Percentiles rank a stretch among this genome's conserved stretches.
These are phyloP conservation scores for Lotus japonicus DNA, from an alignment of 306 rosid genomes.

Conservation along the genomic window DNA sequence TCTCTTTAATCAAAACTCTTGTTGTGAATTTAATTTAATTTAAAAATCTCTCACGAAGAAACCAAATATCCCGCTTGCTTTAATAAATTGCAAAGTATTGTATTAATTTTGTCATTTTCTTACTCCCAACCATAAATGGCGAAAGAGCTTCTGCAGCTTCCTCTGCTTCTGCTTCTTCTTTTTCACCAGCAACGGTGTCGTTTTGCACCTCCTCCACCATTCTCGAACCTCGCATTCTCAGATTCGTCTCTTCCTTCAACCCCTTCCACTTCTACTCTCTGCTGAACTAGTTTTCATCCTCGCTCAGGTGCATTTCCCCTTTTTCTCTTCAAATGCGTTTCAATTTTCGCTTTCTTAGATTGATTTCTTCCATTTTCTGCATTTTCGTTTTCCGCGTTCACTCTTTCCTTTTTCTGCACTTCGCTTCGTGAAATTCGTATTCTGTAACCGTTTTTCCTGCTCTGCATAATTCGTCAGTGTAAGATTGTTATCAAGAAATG, in stretches of 20 bases:
- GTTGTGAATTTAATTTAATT: not conserved
- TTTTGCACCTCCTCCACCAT: constrained; percentile 28
- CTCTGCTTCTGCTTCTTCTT: constrained; percentile 34
- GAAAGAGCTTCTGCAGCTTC: constrained; percentile 55
- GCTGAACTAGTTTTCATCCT: constrained; percentile 5
- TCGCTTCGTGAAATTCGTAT: not conserved
- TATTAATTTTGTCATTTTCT: constrained; percentile 34
- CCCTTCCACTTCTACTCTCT: constrained; percentile 50
- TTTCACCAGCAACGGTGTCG: constrained; percentile 38
- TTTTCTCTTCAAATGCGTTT: not conserved
- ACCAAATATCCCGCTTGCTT: not conserved
- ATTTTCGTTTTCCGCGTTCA: not conserved
- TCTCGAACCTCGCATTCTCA: constrained; percentile 24
- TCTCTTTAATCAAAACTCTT: too few relatives aligned
- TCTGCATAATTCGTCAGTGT: constrained; percentile 2
- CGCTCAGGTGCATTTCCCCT: constrained; percentile 37
- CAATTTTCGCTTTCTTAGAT: not conserved
- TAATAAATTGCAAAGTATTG: not conserved
- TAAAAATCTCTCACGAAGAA: not conserved
- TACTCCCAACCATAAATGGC: constrained; percentile 37
- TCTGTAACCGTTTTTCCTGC: not conserved
- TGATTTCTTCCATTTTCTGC: not conserved
- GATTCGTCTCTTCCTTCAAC: constrained; percentile 13
- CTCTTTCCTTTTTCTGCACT: not conserved
- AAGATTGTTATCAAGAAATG: constrained; percentile 14